phyloP scores from a whole-genome alignment of 192 early-diverging fungal species.

The Linderina pennispora region DNA sequence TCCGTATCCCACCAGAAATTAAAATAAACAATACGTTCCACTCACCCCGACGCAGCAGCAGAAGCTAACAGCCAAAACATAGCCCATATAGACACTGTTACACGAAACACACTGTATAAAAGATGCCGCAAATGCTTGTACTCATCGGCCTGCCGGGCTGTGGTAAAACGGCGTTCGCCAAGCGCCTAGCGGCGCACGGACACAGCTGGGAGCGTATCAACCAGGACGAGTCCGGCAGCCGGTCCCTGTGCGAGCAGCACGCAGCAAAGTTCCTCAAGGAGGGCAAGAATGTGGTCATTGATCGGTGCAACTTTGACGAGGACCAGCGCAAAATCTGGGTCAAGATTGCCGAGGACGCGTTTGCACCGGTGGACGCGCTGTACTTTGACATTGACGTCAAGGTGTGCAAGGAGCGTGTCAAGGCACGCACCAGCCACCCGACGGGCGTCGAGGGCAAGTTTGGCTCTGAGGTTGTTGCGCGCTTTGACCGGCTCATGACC shows the following conservation, averaged over 20 bases:
- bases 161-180: slow-evolving; percentile 68
- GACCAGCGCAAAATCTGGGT: slow-evolving; percentile 69
- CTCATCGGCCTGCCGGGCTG: slow-evolving; percentile 71
- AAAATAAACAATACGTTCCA: no score
- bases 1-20: no score
- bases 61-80: no score
- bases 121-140: slow-evolving; percentile 60
- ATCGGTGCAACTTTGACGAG: slow-evolving; percentile 75
- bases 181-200: slow-evolving; percentile 26
- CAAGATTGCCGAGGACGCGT: slow-evolving; percentile 53
- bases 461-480: slow-evolving; percentile 56
- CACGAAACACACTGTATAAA: no score
- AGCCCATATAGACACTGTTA: no score
- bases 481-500: slow-evolving; percentile 49
- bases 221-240: slow-evolving; percentile 67
- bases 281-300: slow-evolving; percentile 63
- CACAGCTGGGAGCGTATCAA: slow-evolving; percentile 62
- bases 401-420: slow-evolving; percentile 61
- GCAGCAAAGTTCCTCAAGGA: slow-evolving; percentile 42
- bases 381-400: slow-evolving; percentile 58
- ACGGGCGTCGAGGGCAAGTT: slow-evolving; percentile 62
- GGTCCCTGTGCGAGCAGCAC: slow-evolving; percentile 58
- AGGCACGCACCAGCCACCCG: slow-evolving; percentile 57
- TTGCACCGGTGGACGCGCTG: slow-evolving; percentile 57
- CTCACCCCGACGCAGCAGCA: no score